These are phyloP conservation scores for Paecilomyces formosus DNA, from an alignment of 2,329 filamentous ascomycete species.

Conservation along the genomic window DNA sequence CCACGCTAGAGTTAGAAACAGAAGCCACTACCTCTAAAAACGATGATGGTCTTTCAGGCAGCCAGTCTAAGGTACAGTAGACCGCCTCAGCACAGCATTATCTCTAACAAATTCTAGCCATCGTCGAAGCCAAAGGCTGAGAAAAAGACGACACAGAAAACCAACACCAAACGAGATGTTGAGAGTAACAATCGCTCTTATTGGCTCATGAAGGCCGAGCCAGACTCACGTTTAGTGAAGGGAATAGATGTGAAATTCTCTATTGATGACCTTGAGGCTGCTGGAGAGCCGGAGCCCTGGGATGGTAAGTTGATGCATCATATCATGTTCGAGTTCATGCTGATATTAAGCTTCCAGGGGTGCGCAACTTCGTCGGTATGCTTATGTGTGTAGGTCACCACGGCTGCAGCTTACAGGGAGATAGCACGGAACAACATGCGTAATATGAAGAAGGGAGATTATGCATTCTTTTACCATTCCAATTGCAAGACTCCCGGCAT, in stretches of 20 bases:
- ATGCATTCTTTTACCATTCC: conserved; percentile 96
- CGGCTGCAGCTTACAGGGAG: not conserved
- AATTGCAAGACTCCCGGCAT: conserved; percentile 87
- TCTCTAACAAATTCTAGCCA: conserved; percentile 8
- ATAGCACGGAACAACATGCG: conserved; percentile 80
- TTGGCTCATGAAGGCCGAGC: conserved; percentile 84
- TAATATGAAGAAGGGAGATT: conserved; percentile 82
- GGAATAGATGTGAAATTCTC: conserved; percentile 87
- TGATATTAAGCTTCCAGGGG: conserved; percentile 27
- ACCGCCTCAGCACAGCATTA: not conserved
- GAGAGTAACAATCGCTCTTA: conserved; percentile 42
- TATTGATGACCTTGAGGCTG: conserved; percentile 76
- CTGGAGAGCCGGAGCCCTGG: conserved; percentile 77
- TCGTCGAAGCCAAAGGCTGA: conserved; percentile 7
- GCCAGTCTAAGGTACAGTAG: not conserved
- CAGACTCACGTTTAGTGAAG: conserved; percentile 76
- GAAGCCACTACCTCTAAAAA: not conserved
- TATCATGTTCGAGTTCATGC: conserved; percentile 1
- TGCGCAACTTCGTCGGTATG: conserved; percentile 37
- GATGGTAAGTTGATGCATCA: conserved; percentile 56
- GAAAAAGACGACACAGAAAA: conserved; percentile 6
- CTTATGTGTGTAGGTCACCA: not conserved
- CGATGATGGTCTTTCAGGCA: not conserved
- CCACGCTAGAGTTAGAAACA: not conserved
- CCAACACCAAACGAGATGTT: conserved; percentile 9